Evolutionary conservation across 140 eudicot genomes (phyloP), one percentile per base, ranked within the genome.

Genomic region (Oenanthe javanica): DNA sequence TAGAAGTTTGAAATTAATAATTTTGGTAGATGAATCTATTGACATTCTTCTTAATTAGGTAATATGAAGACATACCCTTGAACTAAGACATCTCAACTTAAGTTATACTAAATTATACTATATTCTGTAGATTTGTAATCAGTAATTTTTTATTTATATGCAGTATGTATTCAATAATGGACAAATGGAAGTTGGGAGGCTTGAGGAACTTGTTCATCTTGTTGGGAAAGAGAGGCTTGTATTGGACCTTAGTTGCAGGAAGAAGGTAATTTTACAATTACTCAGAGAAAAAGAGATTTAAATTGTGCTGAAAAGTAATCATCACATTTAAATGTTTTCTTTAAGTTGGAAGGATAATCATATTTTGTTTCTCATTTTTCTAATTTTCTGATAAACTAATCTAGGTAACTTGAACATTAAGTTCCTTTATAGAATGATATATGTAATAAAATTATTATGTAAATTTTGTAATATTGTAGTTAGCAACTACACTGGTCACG

Each of bases 111-210:
- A n/a, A 66, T 25, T 1, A 9, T 11, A 11, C 43, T 67, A 13
- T 27, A 67, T 66, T 25, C 43, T 67, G 15, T 25, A 3, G 43
- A 8, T 61, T 14, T 31, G 11, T 67, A 38, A 67, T 67, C 42
- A 31, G 18, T 67, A 67, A 27, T 27, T 25, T 31, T 67, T 45
- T 31, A 12, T 31, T 27, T 21, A 13, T 81, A 77, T 80, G 86
- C 91, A 95, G 99, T 92, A 92, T 91, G 99, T 95, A 71, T 95
- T 95, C 85, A 90, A 76, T 81, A 87, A 91, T 82, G 99, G 99
- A 81, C 87, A 92, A 85, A 91, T 95, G 90, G 92, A 95, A 81
- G 88, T 88, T 54, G 92, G 88, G 85, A 90, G 97, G 89, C 97
- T 95, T n/a, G 86, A 92, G 85, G 97, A 86, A 81, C 96, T 95